Evolutionary conservation across 805 yeast genomes (phyloP), one percentile per base, ranked within the genome.

Genomic region (Tetrapisispora namnaoensis): DNA sequence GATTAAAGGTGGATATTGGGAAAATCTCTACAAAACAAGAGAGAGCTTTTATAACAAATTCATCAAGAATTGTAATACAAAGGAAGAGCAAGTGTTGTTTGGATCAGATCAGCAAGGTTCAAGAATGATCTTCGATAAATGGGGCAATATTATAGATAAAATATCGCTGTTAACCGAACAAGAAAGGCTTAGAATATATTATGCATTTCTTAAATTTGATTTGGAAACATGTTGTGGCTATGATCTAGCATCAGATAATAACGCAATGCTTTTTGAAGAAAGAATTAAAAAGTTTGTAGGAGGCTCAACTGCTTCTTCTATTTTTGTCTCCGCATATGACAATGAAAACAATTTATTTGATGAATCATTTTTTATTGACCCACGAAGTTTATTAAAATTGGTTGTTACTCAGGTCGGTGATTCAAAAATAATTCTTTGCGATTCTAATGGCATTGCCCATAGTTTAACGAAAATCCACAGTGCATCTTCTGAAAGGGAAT

Each of bases 361-460:
- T 28, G 62, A 65, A 45, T 53, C 65, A 2, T 66, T 63, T 46
- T 61, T 65, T 36, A 53, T 90, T 68, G 79, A 82, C 52, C 77
- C 81, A n/a, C 70, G 74, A 9, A 82, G 85, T 3, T 69, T 83
- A 13, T 73, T 87, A 21, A 80, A 80, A 57, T 65, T 93, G 21
- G 75, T 86, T 0, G 78, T 90, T 18, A 90, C 95, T 1, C 99
- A 93, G 61, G 81, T 91, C 14, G 99, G 99, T 6, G 99, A 93
- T 62, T 85, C 97, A 2, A 77, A 86, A 53, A 88, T 95, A 6
- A 75, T 93, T 2, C 58, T 93, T n/a, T 85, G 93, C 54, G 98
- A 90, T 65, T 76, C 75, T 49, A 66, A 74, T 48, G 98, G 98
- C 2, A 69, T 77, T 38, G 95, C 95, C 1, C 90, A 83, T 55